Base-by-base conservation (phyloP, 2,329 filamentous ascomycete genomes). In the Alternaria gaisen region DNA sequence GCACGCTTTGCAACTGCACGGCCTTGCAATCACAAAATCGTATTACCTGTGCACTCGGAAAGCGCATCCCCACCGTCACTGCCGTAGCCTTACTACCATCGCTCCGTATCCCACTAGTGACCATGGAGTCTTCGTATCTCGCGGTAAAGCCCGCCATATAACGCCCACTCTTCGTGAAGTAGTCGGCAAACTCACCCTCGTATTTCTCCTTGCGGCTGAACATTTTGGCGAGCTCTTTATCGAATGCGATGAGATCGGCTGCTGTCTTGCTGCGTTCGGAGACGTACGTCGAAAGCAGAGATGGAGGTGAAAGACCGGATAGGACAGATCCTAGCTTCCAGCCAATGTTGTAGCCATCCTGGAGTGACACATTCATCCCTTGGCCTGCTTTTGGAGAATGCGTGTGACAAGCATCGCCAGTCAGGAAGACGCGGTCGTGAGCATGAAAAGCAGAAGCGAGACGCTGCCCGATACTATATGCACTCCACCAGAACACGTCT, bases 341-440 rank as follows among this genome's bases (percentile, higher is more conserved):
- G 0, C 84, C 85, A 0, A 87, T 81, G 54, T 87, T 87, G 71
- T 82, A 86, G 0, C 81, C 82, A 63, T 90, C 88, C 67, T 90
- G 87, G 60, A 90, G 74, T 14, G 83, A 81, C 32, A 86, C 83
- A 52, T 87, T 87, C 85, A 87, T 87, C 2, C 85, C 90, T 77
- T 91, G 90, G 0, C 89, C 90, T 1, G 89, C 88, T 76, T 91
- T 91, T 4, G 90, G 90, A 3, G 87, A 90, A 72, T 92, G 90
- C 0, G 89, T 91, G 67, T 86, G 72, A 81, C 88, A 89, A 34
- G 89, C 89, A 71, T 92, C 90, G 16, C 89, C 89, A 12, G 88
- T 87, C 40, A 92, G 81, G 74, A 92, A 92, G n/a, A 90, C 85
- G 16, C 87, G 84, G 61, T 87, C 80, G 47, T 85, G 82, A 69